Percentiles rank a stretch among this genome's conserved stretches.
Evolutionary conservation across 108 stramenopile genomes (phyloP).

Genomic region (Fragilaria crotonensis): DNA sequence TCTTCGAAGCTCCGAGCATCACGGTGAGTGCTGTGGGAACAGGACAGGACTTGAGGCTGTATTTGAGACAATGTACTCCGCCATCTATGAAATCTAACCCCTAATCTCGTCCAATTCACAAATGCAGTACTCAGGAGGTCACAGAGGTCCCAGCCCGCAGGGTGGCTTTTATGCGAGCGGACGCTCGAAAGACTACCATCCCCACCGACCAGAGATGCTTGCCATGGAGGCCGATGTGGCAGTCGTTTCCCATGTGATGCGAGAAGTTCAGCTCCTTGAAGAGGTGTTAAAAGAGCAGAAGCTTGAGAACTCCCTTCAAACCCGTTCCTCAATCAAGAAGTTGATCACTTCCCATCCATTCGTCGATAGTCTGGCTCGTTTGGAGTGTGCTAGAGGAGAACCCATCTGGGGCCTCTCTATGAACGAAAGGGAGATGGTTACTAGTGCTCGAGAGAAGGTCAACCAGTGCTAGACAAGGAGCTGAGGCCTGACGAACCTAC

Average conservation of each 20-base stretch:
- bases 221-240: conserved; percentile 54
- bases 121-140: too few relatives aligned
- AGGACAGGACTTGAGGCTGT: too few relatives aligned
- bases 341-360: conserved; percentile 49
- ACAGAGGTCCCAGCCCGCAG: too few relatives aligned
- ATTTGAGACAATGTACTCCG: too few relatives aligned
- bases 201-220: conserved; percentile 47
- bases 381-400: conserved; percentile 52
- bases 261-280: conserved; percentile 43
- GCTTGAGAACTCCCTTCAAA: conserved; percentile 30
- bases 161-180: too few relatives aligned
- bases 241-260: conserved; percentile 39
- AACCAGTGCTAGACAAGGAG: conserved; percentile 48
- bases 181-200: too few relatives aligned
- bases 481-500: too few relatives aligned
- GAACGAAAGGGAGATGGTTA: conserved; percentile 55
- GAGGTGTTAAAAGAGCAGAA: conserved; percentile 28
- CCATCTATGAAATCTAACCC: too few relatives aligned
- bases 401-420: conserved; percentile 68
- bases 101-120: too few relatives aligned
- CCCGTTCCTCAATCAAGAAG: conserved; percentile 53
- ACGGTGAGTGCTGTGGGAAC: too few relatives aligned
- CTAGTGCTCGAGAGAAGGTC: conserved; percentile 50
- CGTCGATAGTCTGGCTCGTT: conserved; percentile 42
- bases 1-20: too few relatives aligned